Conservation (phyloP, 2,329 filamentous ascomycete species). For the Penicillium verrucosum region DNA sequence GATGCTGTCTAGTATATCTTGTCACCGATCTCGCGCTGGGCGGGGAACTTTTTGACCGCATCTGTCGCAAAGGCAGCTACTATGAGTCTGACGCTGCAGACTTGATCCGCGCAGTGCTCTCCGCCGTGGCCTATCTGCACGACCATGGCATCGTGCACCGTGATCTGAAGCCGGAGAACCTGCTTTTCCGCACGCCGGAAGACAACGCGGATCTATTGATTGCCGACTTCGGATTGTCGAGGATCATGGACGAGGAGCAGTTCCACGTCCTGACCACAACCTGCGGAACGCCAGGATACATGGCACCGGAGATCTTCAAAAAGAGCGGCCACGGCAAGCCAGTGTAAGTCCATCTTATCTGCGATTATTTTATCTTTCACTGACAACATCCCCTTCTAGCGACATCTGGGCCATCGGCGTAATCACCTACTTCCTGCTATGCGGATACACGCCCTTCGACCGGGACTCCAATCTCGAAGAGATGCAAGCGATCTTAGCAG, state of each 20-base stretch:
- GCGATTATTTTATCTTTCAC: background rate
- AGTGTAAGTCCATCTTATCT: constrained; percentile 55
- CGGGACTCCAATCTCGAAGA: constrained; percentile 96
- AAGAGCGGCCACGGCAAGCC: constrained; percentile 97
- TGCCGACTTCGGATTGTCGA: constrained; percentile 90
- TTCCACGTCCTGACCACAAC: constrained; percentile 98
- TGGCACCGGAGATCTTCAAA: constrained; percentile 99
- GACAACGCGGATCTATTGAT: constrained; percentile 97
- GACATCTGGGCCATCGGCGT: constrained; percentile 98
- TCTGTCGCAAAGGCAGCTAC: constrained; percentile 97
- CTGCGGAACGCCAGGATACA: constrained; percentile 96
- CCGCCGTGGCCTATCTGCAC: constrained; percentile 96
- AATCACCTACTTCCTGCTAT: constrained; percentile 97
- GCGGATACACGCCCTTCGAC: constrained; percentile 97
- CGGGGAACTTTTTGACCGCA: constrained; percentile 95
- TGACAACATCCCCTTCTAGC: constrained; percentile 35
- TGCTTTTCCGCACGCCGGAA: constrained; percentile 93
- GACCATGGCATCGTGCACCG: constrained; percentile 98
- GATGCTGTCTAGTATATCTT: constrained; percentile 66
- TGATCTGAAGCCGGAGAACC: constrained; percentile 94
- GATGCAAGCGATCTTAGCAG: constrained; percentile 97
- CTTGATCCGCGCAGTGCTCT: constrained; percentile 88
- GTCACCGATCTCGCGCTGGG: constrained; percentile 95
- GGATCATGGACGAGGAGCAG: constrained; percentile 98
- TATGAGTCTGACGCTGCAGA: constrained; percentile 96